These are phyloP conservation scores for Tetracladium setigerum DNA, from an alignment of 495 filamentous ascomycete genomes.

Conservation along the genomic window DNA sequence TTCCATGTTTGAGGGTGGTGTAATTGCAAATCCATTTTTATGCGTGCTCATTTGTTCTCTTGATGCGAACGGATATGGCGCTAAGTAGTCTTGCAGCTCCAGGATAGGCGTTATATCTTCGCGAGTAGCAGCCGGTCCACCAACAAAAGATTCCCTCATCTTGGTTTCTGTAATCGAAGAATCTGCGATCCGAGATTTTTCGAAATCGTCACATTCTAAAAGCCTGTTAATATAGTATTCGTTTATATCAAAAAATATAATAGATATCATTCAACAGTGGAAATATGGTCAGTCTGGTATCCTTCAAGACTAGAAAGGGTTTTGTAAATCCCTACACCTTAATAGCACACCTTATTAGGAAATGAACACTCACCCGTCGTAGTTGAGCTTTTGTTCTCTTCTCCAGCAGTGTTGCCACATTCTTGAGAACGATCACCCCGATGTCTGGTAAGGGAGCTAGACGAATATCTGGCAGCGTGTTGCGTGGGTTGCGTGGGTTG, in stretches of 20 bases:
- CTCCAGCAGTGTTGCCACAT: conserved; percentile 22
- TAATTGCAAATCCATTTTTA: conserved; percentile 54
- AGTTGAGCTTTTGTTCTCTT: conserved; percentile 26
- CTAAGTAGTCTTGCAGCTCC: conserved; percentile 68
- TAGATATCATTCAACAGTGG: too few species aligned
- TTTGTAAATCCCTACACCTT: conserved; percentile 8
- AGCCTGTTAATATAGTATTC: conserved; percentile 20
- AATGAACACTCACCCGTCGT: conserved; percentile 22
- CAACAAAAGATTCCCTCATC: conserved; percentile 19
- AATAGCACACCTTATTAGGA: too few species aligned
- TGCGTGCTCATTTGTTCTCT: conserved; percentile 57
- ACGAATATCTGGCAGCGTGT: conserved; percentile 39
- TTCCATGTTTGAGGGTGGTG: conserved; percentile 53
- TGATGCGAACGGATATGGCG: conserved; percentile 75
- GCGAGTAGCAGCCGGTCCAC: conserved; percentile 30
- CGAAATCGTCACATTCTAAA: conserved; percentile 50
- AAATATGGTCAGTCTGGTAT: too few species aligned
- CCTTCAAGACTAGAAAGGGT: conserved; percentile 29
- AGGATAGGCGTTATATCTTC: conserved; percentile 66
- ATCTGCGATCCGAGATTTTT: conserved; percentile 50
- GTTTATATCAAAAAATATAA: too few species aligned
- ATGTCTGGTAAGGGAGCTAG: conserved; percentile 25
- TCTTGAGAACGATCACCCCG: conserved; percentile 34
- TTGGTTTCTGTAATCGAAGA: conserved; percentile 54
- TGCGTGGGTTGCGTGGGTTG: conserved; percentile 59